Percentiles rank a stretch among this genome's conserved stretches.
These are phyloP conservation scores for Chlorella sp. DNA, from an alignment of 139 green algal species.

Conservation along the genomic window DNA sequence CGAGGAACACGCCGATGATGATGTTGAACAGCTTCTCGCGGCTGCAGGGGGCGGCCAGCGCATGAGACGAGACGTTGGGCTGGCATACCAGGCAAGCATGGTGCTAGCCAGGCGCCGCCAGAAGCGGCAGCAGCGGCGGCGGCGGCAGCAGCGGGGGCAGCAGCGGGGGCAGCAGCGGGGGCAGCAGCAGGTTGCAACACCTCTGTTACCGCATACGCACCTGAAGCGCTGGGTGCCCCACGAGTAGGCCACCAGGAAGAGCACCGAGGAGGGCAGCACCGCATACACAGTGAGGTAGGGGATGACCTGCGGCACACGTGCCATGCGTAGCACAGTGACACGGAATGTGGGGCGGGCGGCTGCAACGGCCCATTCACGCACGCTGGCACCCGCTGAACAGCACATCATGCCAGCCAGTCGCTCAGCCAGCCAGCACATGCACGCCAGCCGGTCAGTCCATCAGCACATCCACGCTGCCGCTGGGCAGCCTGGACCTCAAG, in stretches of 20 bases:
- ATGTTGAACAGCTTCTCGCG: slow-evolving; percentile 87
- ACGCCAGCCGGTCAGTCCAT: not conserved
- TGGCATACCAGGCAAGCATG: too few relatives aligned
- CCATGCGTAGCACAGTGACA: not conserved
- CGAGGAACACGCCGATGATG: slow-evolving; percentile 82
- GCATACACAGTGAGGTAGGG: slow-evolving; percentile 88
- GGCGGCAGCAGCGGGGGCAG: not conserved
- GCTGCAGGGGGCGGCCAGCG: not conserved
- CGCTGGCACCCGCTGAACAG: not conserved
- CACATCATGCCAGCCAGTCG: not conserved
- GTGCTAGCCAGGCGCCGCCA: too few relatives aligned
- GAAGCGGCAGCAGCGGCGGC: too few relatives aligned
- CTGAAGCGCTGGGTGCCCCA: slow-evolving; percentile 67
- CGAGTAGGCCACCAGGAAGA: slow-evolving; percentile 84
- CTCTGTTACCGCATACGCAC: not conserved
- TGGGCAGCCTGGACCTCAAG: too few relatives aligned
- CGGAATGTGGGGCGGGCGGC: not conserved
- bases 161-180: not conserved
- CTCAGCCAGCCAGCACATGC: not conserved
- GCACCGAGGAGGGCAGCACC: slow-evolving; percentile 84
- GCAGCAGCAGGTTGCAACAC: not conserved
- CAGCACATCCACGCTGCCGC: too few relatives aligned
- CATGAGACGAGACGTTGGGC: too few relatives aligned
- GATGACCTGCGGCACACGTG: slow-evolving; percentile 57
- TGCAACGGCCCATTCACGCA: not conserved